Conservation (phyloP, 306 rosid species). For the Cicer chorassanicum region DNA sequence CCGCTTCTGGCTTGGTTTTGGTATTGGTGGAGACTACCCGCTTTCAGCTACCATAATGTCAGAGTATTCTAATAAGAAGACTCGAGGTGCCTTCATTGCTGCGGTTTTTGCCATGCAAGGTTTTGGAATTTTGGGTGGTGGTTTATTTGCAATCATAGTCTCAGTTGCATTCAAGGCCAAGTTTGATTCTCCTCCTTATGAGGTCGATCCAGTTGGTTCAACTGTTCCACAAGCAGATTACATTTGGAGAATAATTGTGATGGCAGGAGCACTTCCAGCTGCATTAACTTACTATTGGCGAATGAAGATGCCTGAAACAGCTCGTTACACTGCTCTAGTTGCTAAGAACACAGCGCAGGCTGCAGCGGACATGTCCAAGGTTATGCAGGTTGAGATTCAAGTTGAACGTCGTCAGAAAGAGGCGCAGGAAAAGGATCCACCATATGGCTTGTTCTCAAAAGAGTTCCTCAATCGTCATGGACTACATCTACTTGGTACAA, state of each 20-base stretch:
- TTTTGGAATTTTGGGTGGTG: slow-evolving; percentile 79
- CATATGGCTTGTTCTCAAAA: slow-evolving; percentile 64
- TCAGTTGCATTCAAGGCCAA: slow-evolving; percentile 55
- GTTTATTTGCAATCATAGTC: slow-evolving; percentile 65
- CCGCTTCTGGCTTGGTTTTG: slow-evolving; percentile 84
- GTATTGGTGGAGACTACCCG: slow-evolving; percentile 87
- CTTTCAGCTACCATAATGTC: slow-evolving; percentile 88
- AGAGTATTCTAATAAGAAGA: slow-evolving; percentile 81
- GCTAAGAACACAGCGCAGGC: slow-evolving; percentile 69
- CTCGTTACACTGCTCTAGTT: slow-evolving; percentile 78
- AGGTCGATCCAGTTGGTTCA: slow-evolving; percentile 54
- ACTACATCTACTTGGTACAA: slow-evolving; percentile 69
- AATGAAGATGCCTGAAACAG: slow-evolving; percentile 87
- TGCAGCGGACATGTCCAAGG: slow-evolving; percentile 77
- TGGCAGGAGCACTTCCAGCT: slow-evolving; percentile 80
- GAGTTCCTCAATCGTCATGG: slow-evolving; percentile 70
- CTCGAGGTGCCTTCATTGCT: slow-evolving; percentile 84
- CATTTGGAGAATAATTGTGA: slow-evolving; percentile 74
- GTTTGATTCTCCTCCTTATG: slow-evolving; percentile 62
- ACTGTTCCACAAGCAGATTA: slow-evolving; percentile 79
- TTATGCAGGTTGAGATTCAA: slow-evolving; percentile 68
- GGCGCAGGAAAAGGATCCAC: slow-evolving; percentile 4
- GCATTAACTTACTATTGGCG: slow-evolving; percentile 73
- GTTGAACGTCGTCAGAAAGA: slow-evolving; percentile 50
- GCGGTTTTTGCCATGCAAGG: slow-evolving; percentile 91